Conservation (phyloP, 768 basidiomycete species). For the Flagelloscypha sp. region DNA sequence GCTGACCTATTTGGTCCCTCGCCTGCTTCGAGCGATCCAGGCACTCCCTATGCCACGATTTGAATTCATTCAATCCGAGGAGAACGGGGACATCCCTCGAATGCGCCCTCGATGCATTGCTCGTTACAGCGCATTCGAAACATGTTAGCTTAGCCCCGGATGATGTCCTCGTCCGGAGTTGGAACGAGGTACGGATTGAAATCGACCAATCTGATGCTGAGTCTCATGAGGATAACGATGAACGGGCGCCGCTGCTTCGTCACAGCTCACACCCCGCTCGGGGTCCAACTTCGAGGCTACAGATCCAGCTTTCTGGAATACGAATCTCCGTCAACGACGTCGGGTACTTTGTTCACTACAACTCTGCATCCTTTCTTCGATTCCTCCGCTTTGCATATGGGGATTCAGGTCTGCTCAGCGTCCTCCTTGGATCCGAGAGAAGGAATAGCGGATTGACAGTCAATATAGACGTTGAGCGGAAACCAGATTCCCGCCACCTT, state of each 20-base stretch:
- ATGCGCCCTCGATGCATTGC: slow-evolving; percentile 24
- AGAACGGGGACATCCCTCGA: slow-evolving; percentile 24
- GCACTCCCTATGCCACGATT: slow-evolving; percentile 27
- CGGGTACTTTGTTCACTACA: slow-evolving; percentile 30
- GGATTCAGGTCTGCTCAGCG: slow-evolving; percentile 29
- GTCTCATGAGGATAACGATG: slow-evolving; percentile 11
- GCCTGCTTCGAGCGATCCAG: slow-evolving; percentile 20
- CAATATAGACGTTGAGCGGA: slow-evolving; percentile 23
- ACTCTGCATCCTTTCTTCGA: too few species aligned
- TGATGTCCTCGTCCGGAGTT: slow-evolving; percentile 23
- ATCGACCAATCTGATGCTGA: slow-evolving; percentile 18
- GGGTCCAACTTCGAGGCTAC: slow-evolving; percentile 17
- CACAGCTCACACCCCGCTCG: background rate
- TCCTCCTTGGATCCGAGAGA: slow-evolving; percentile 21
- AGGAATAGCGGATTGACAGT: slow-evolving; percentile 19
- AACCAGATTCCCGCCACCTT: slow-evolving; percentile 12
- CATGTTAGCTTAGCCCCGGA: slow-evolving; percentile 26
- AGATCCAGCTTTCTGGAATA: slow-evolving; percentile 27
- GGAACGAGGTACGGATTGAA: slow-evolving; percentile 27
- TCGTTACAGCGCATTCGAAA: slow-evolving; percentile 16
- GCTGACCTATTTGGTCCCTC: slow-evolving; percentile 27
- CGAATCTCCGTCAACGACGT: slow-evolving; percentile 23
- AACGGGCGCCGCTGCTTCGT: slow-evolving; percentile 6
- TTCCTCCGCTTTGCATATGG: slow-evolving; percentile 24
- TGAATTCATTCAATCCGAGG: too few species aligned